Base-by-base conservation (phyloP, 1,139 yeast species). In the Blastobotrys serpentis region DNA sequence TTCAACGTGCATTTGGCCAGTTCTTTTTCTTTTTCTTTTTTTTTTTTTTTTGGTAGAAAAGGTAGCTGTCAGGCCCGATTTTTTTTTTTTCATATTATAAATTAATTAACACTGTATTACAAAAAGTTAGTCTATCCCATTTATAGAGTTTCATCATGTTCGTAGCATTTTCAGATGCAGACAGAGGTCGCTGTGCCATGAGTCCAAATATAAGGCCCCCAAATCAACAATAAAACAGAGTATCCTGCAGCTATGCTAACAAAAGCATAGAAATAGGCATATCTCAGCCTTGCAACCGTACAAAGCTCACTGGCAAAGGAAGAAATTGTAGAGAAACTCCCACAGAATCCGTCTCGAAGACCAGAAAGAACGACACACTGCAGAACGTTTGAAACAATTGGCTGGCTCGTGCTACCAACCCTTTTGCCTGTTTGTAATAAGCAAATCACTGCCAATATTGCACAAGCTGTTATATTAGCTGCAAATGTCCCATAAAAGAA, bases 401-500 rank as follows among this genome's bases (percentile, higher is more conserved):
- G 58, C 30, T 47, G 16, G 30, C 42, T 23, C 26, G 23, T 22
- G 5, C 51, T 44, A 50, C 49, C 39, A 37, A 47, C 22, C 14
- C 45, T 33, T 49, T 65, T 65, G n/a, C 90, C 83, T 54, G 79
- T 60, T 29, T 66, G 68, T 4, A 86, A 53, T 2, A 88, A 51
- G 1, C 73, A 71, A 33, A 85, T 65, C 0, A 83, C 65, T 0
- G 84, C 79, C n/a, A 86, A 63, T 0, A 87, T 43, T 0, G 75
- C 42, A 0, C 84, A 74, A 0, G 89, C 95, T 0, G 71, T 17
- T 1, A 79, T 55, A 62, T 90, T 90, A 4, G 85, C 89, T 0
- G 73, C 42, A 52, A 83, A 84, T 0, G 98, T 90, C 0, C 98
- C 98, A 46, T 75, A 29, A 10, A 87, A 89, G 65, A 84, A 84